Evolutionary conservation across 176 grass and related monocot species (phyloP), one percentile per base, ranked within the genome.

Genomic region (Oryza brachyantha): DNA sequence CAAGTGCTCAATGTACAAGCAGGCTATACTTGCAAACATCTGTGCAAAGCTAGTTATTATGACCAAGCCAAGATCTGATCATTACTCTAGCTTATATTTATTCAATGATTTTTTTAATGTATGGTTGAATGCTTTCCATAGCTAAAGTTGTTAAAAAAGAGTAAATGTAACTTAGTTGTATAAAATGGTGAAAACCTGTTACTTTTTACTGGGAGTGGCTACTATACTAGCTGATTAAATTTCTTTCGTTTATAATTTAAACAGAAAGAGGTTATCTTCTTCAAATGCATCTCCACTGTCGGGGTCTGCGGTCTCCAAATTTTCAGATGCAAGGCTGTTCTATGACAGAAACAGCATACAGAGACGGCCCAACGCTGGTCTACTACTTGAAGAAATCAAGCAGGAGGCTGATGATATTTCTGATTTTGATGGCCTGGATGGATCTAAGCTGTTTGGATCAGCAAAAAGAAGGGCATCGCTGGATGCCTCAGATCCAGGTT

Each of bases 381-480:
- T 98, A 39, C 87, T 98, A 38, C 95, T 98, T 29, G 95, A 98
- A 48, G 95, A 93, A 71, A 94, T 98, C 68, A 98, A 98, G 73
- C 85, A 92, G 78, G 95, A 98, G 68, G 83, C 80, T 70, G 61
- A 38, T 28, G 93, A 97, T 29, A 87, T 75, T 82, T 82, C 88
- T 21, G 77, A 86, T 46, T 26, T 75, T 7, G 87, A 97, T 61
- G 82, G 75, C 70, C 38, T 92, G 50, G 82, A 90, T 68, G 81
- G 84, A 81, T 80, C 83, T 10, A 96, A 61, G 66, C 41, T 89
- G 36, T 89, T 64, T 22, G 73, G 85, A 76, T 84, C 84, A 60
- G 63, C 78, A 25, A 86, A 48, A 39, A 93, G 83, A 79, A 80
- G 85, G 35, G 65, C 68, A 75, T 85, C 86, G 2, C 7, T 94